phyloP scores from a whole-genome alignment of 495 filamentous ascomycete genomes.

The Annulohypoxylon stygium region DNA sequence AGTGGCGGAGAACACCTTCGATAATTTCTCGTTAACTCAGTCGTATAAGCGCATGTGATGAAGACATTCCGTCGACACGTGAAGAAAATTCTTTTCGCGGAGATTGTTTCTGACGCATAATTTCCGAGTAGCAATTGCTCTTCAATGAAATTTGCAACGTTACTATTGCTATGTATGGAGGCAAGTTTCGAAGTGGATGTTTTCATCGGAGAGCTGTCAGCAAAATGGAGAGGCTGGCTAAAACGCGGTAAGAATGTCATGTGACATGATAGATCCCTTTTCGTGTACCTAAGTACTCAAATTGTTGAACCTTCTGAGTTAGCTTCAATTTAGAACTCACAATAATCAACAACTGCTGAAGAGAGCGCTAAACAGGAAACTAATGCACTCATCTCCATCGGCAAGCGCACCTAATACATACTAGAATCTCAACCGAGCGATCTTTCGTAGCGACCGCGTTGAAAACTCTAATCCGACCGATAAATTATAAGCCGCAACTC shows the following conservation, averaged over 20 bases:
- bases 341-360: neutral
- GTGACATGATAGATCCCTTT: no score
- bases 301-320: no score
- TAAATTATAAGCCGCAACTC: neutral
- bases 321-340: neutral
- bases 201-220: neutral
- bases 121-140: neutral
- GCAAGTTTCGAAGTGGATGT: neutral
- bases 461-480: conserved; percentile 5
- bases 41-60: no score
- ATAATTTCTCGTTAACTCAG: no score
- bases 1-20: no score
- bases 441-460: neutral
- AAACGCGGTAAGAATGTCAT: no score
- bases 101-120: neutral
- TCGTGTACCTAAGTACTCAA: no score
- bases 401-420: neutral
- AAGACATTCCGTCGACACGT: no score
- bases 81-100: no score
- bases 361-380: conserved; percentile 6
- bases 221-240: neutral
- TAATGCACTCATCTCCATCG: conserved; percentile 2
- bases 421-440: neutral
- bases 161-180: no score
- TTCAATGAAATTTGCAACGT: neutral